Conservation (phyloP, 164 flowering plant species). For the Magnolia officinalis region DNA sequence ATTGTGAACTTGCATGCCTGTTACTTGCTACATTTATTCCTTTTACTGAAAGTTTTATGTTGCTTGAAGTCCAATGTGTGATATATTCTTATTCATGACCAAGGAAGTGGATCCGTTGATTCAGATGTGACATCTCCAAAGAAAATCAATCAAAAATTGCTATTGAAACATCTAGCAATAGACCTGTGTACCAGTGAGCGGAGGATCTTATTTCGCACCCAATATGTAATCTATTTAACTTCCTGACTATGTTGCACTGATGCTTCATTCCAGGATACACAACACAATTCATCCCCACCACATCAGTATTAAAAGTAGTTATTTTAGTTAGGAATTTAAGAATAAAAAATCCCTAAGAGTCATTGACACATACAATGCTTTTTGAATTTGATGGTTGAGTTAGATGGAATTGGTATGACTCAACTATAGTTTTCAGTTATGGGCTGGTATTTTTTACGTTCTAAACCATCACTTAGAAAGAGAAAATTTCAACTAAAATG, state of each 20-base stretch:
- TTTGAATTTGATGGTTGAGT: too few species aligned
- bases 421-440: too few species aligned
- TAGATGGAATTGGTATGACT: too few species aligned
- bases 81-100: conserved; percentile 3
- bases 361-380: too few species aligned
- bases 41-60: background rate
- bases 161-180: conserved; percentile 79
- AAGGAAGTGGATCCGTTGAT: conserved; percentile 83
- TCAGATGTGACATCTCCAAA: conserved; percentile 82
- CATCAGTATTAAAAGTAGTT: too few species aligned
- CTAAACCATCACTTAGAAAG: too few species aligned
- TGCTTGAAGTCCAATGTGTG: background rate
- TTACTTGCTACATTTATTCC: background rate
- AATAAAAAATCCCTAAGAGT: too few species aligned
- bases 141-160: conserved; percentile 68
- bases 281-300: too few species aligned
- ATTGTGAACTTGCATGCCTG: background rate
- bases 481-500: too few species aligned
- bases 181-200: conserved; percentile 80
- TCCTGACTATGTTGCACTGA: too few species aligned
- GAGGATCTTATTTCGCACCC: conserved; percentile 77
- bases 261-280: background rate
- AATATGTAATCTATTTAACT: conserved; percentile 62
- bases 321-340: too few species aligned
- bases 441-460: too few species aligned